A percentile compares a stretch with the other conserved stretches of the same genome.
These are phyloP conservation scores for Aquilaria agallochum DNA, from an alignment of 441 rosid species.

Conservation along the genomic window DNA sequence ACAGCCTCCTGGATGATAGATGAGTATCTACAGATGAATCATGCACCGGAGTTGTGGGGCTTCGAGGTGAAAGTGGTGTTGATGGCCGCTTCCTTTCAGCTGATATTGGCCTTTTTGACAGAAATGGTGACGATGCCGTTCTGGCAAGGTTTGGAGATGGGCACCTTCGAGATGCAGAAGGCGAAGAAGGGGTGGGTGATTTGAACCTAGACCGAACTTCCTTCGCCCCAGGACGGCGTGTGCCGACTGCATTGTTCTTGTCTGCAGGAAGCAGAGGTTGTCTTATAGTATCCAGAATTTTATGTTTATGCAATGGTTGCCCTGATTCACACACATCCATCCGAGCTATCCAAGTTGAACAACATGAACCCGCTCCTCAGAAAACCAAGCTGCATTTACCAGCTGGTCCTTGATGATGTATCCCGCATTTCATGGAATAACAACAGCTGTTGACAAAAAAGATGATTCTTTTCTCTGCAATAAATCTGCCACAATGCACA, in stretches of 20 bases:
- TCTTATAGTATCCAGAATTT: conserved; percentile 49
- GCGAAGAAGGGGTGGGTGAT: conserved; percentile 58
- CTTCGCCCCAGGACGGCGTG: conserved; percentile 54
- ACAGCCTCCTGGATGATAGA: conserved; percentile 54
- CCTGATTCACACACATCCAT: conserved; percentile 76
- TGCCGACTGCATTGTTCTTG: conserved; percentile 52
- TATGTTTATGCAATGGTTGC: conserved; percentile 37
- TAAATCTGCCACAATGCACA: conserved; percentile 46
- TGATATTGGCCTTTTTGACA: conserved; percentile 67
- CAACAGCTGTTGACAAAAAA: conserved; percentile 33
- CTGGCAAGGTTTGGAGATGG: conserved; percentile 73
- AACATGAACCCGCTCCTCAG: conserved; percentile 44
- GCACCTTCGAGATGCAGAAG: conserved; percentile 44
- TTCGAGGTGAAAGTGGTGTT: conserved; percentile 59
- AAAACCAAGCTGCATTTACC: conserved; percentile 24
- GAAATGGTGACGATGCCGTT: conserved; percentile 38
- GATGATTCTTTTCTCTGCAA: conserved; percentile 53
- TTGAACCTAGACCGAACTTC: conserved; percentile 84
- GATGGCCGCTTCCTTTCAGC: conserved; percentile 92
- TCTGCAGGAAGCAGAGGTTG: conserved; percentile 61
- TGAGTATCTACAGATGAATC: conserved; percentile 54
- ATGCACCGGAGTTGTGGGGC: conserved; percentile 68
- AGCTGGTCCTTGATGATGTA: conserved; percentile 27
- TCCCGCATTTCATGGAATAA: conserved; percentile 27
- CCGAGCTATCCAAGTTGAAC: conserved; percentile 48